Evolutionary conservation across 495 filamentous ascomycete genomes (phyloP).

Genomic region (Aspergillus sparsus): DNA sequence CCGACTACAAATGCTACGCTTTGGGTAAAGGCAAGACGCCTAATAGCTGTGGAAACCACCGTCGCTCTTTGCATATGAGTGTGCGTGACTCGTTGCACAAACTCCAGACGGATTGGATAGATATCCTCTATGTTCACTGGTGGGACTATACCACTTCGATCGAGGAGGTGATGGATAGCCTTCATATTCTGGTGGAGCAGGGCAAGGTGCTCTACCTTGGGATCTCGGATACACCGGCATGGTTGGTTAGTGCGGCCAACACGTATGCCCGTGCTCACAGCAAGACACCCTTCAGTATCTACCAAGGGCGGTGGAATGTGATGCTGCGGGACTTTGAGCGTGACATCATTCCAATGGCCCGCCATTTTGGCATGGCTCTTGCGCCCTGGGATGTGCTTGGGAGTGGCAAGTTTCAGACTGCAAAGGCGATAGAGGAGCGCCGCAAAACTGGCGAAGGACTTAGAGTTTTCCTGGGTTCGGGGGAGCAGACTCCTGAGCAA

Average conservation of each 20-base stretch:
- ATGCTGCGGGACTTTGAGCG: slow-evolving; percentile 34
- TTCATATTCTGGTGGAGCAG: slow-evolving; percentile 39
- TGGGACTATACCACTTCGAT: slow-evolving; percentile 50
- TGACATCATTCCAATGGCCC: slow-evolving; percentile 41
- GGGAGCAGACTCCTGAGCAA: slow-evolving; percentile 40
- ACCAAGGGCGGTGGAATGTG: slow-evolving; percentile 55
- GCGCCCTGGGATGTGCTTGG: slow-evolving; percentile 17
- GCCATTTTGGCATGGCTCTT: slow-evolving; percentile 16
- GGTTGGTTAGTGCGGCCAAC: slow-evolving; percentile 41
- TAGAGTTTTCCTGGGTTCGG: background rate
- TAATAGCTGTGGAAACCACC: slow-evolving; percentile 59
- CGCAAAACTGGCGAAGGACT: slow-evolving; percentile 37
- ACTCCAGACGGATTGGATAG: slow-evolving; percentile 67
- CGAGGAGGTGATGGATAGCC: slow-evolving; percentile 47
- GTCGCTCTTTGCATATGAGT: slow-evolving; percentile 57
- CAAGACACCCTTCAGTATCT: slow-evolving; percentile 18
- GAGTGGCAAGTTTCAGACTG: slow-evolving; percentile 30
- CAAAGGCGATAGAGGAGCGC: slow-evolving; percentile 25
- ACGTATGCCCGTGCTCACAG: slow-evolving; percentile 35
- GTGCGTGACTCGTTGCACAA: slow-evolving; percentile 59
- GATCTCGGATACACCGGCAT: slow-evolving; percentile 43
- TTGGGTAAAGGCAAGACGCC: slow-evolving; percentile 37
- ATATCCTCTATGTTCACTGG: slow-evolving; percentile 45
- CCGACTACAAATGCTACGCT: slow-evolving; percentile 33
- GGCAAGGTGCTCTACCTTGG: slow-evolving; percentile 54